phyloP scores from a whole-genome alignment of 805 yeast genomes.

The Priceomyces castillae region DNA sequence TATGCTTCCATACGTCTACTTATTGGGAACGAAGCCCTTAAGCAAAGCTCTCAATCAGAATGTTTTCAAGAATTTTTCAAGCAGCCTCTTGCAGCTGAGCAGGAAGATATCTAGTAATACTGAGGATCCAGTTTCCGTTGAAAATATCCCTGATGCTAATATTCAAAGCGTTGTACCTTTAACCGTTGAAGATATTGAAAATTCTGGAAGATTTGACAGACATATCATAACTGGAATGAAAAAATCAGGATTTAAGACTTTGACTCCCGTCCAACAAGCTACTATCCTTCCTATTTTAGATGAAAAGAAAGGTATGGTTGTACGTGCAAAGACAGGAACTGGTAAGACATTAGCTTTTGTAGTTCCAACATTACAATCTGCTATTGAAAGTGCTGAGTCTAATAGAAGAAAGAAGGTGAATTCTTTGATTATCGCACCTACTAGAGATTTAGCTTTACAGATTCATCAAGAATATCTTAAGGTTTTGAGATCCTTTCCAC shows the following conservation, averaged over 20 bases:
- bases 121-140: neutral
- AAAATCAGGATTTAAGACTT: constrained; percentile 45
- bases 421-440: constrained; percentile 77
- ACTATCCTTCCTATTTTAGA: constrained; percentile 57
- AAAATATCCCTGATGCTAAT: neutral
- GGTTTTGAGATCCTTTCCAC: constrained; percentile 28
- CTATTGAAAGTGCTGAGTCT: constrained; percentile 19
- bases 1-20: neutral
- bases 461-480: constrained; percentile 63
- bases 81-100: neutral
- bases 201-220: constrained; percentile 10
- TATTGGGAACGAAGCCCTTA: neutral
- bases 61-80: neutral
- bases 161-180: neutral
- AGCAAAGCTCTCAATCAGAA: neutral
- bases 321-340: constrained; percentile 92
- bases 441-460: constrained; percentile 88
- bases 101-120: neutral
- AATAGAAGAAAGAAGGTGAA: constrained; percentile 35
- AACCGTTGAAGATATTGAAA: constrained; percentile 11
- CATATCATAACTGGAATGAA: constrained; percentile 30
- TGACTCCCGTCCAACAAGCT: constrained; percentile 69
- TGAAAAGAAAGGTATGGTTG: constrained; percentile 64
- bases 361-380: constrained; percentile 68
- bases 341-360: constrained; percentile 92